A percentile compares a stretch with the other conserved stretches of the same genome.
Conservation (phyloP, 495 filamentous ascomycete species). For the Hyaloscypha finlandica region DNA sequence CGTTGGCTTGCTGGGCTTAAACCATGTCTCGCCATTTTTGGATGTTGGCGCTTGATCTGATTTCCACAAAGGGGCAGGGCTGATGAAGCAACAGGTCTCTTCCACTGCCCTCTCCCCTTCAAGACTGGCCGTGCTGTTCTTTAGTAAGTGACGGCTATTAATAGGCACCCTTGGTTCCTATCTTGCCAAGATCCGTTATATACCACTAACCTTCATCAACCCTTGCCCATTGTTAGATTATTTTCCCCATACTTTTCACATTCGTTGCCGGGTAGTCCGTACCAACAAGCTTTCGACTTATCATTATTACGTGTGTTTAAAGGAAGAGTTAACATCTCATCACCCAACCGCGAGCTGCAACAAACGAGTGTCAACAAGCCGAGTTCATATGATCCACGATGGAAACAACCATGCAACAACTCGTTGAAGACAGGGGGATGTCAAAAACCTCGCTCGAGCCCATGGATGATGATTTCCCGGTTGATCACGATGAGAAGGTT, state of each 20-base stretch:
- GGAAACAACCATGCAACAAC: neutral
- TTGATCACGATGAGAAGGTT: conserved; percentile 16
- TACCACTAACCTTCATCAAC: neutral
- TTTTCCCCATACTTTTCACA: neutral
- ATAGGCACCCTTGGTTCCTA: neutral
- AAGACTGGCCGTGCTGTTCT: neutral
- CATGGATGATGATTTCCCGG: conserved; percentile 10
- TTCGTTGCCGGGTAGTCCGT: neutral
- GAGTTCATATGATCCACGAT: conserved; percentile 13
- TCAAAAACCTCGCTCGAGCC: conserved; percentile 10
- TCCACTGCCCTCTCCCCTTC: neutral
- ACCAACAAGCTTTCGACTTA: neutral
- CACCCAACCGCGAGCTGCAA: neutral
- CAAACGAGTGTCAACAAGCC: neutral
- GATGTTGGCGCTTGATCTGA: neutral
- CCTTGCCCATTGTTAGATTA: neutral
- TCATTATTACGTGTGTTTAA: neutral
- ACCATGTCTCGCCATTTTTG: neutral
- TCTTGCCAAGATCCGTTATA: neutral
- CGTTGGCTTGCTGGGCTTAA: no score
- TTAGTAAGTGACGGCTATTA: neutral
- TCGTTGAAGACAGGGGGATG: neutral
- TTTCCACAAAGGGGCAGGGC: neutral
- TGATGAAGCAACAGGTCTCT: neutral
- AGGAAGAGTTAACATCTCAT: conserved; percentile 2